Evolutionary conservation across 495 filamentous ascomycete species (phyloP), one percentile per base, ranked within the genome.

Genomic region (Penicillium maclennaniae): DNA sequence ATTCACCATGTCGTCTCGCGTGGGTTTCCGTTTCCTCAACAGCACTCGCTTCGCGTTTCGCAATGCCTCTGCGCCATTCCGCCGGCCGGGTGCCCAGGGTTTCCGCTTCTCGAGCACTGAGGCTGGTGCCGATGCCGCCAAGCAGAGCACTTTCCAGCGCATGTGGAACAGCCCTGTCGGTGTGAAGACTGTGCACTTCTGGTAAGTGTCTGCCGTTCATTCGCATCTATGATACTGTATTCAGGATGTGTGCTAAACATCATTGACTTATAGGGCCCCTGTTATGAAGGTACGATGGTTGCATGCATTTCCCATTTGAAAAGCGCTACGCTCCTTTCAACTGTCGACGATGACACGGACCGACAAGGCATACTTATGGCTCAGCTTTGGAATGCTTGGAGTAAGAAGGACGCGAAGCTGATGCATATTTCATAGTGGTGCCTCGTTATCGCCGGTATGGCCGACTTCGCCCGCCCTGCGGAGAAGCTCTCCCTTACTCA

Each of bases 151-250:
- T 62, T 77, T 88, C 67, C 80, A 83, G 76, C 82, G 82, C 67
- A 76, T 92, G 70, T 95, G 87, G 88, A 86, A 90, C 70, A 91
- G 88, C 72, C 87, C 88, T 16, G 73, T 95, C 49, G 91, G 91
- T 25, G 66, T 95, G 31, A 95, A 96, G 84, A 98, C 93, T 50
- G 91, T 98, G 66, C 93, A 98, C 72, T 98, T 98, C 77, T 98
- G 93, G 87, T 95, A 73, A 56, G 83, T 14, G 1, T 14, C 60
- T 26, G 4, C 26, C 21, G 19, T 2, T 48, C 36, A n/a, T 21
- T 25, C 16, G 7, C 8, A 20, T 34, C 10, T 19, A 25, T 48
- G 17, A 16, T 1, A 37, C 3, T 17, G 16, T 0, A 28, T 31
- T 46, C 43, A 21, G 15, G 42, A 49, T 52, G 20, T 17, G 47